These are phyloP conservation scores for Aethionema arabicum DNA, from an alignment of 345 rosid species.

Conservation along the genomic window DNA sequence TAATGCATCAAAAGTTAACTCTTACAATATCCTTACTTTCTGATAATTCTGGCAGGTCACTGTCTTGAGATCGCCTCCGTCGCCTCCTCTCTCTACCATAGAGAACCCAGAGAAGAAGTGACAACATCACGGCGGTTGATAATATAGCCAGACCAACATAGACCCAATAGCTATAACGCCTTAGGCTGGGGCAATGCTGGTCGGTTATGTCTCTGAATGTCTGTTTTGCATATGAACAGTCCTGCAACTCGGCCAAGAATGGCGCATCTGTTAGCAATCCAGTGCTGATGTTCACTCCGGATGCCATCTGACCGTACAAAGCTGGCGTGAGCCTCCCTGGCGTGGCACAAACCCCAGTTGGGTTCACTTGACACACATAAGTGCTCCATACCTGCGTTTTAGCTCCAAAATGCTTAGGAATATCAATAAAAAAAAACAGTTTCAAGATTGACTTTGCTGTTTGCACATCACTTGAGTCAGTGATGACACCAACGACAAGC, in stretches of 20 bases:
- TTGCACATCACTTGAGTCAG: no score
- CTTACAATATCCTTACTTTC: constrained; percentile 35
- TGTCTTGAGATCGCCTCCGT: constrained; percentile 27
- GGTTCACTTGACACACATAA: constrained; percentile 73
- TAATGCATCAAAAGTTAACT: constrained; percentile 31
- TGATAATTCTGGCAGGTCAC: constrained; percentile 12
- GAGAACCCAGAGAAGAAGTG: constrained; percentile 76
- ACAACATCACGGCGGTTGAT: constrained; percentile 84
- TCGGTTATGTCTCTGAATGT: constrained; percentile 60
- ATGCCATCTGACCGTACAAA: constrained; percentile 65
- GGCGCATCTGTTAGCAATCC: constrained; percentile 61
- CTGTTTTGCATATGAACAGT: constrained; percentile 78
- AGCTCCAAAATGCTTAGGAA: neutral
- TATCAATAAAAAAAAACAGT: neutral
- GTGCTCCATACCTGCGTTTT: constrained; percentile 62
- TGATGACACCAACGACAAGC: no score
- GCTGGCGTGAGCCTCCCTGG: constrained; percentile 76
- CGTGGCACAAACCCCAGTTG: constrained; percentile 59
- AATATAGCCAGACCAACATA: constrained; percentile 71
- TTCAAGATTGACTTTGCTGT: neutral
- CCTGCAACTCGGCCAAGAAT: constrained; percentile 62
- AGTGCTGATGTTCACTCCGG: constrained; percentile 55
- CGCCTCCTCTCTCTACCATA: constrained; percentile 65
- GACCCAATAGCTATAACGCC: constrained; percentile 54
- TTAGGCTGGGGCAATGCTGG: constrained; percentile 69